Evolutionary conservation across 2,329 filamentous ascomycete species (phyloP).

Genomic region (Xylariaceae sp.): DNA sequence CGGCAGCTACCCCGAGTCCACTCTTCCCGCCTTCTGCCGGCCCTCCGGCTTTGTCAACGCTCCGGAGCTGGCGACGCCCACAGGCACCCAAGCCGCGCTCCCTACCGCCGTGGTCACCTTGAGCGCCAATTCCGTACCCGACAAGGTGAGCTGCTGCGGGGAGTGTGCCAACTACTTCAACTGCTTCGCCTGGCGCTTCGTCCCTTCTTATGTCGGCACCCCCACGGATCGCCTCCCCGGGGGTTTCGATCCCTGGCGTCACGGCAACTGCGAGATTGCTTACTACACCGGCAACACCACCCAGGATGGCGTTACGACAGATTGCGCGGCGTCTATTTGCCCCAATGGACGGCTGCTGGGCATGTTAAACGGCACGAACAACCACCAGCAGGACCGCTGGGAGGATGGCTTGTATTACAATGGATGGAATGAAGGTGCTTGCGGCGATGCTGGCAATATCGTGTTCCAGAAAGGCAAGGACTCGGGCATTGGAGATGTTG

Average conservation of each 20-base stretch:
- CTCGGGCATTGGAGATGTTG: slow-evolving; percentile 30
- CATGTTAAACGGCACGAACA: slow-evolving; percentile 27
- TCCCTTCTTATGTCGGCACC: slow-evolving; percentile 30
- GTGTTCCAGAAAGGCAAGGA: slow-evolving; percentile 31
- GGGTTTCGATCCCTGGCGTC: slow-evolving; percentile 41
- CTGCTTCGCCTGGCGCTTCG: slow-evolving; percentile 41
- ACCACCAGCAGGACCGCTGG: slow-evolving; percentile 19
- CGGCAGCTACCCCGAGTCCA: slow-evolving; percentile 35
- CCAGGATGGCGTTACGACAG: slow-evolving; percentile 2
- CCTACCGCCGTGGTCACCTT: slow-evolving; percentile 36
- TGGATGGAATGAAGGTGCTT: slow-evolving; percentile 42
- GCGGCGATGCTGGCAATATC: slow-evolving; percentile 30
- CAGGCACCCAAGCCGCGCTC: background rate
- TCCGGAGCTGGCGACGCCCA: slow-evolving; percentile 20
- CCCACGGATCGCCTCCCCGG: slow-evolving; percentile 35
- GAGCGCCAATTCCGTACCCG: slow-evolving; percentile 29
- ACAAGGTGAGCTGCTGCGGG: slow-evolving; percentile 41
- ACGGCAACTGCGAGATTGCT: slow-evolving; percentile 37
- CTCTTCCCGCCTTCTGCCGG: slow-evolving; percentile 40
- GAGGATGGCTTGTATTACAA: slow-evolving; percentile 37
- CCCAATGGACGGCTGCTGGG: slow-evolving; percentile 30
- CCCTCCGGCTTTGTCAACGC: slow-evolving; percentile 38
- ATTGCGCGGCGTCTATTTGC: slow-evolving; percentile 22
- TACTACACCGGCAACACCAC: slow-evolving; percentile 35
- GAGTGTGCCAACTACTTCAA: slow-evolving; percentile 40